phyloP scores from a whole-genome alignment of 768 basidiomycete genomes.

The Suillus subluteus region DNA sequence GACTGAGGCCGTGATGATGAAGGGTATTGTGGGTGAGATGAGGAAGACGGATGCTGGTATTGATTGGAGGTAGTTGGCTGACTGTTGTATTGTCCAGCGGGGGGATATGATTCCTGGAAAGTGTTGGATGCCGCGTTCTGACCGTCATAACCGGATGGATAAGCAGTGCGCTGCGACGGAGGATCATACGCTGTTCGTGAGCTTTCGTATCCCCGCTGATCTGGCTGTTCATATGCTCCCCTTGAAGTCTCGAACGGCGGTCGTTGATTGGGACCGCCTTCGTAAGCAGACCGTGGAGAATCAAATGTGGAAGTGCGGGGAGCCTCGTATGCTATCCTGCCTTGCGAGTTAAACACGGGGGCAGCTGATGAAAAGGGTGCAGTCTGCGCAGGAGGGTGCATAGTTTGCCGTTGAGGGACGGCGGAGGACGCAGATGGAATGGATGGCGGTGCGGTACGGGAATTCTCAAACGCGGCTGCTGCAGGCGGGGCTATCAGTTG shows the following conservation, averaged over 20 bases:
- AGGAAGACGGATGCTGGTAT: slow-evolving; percentile 23
- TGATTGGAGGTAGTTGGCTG: slow-evolving; percentile 26
- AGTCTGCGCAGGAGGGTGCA: slow-evolving; percentile 1
- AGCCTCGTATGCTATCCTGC: slow-evolving; percentile 4
- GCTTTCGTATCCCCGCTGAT: slow-evolving; percentile 35
- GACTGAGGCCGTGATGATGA: slow-evolving; percentile 32
- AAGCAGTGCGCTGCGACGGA: slow-evolving; percentile 25
- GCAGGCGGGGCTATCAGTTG: slow-evolving; percentile 24
- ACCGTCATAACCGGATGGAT: slow-evolving; percentile 29
- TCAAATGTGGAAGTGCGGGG: background rate
- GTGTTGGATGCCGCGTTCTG: slow-evolving; percentile 16
- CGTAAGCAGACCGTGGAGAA: slow-evolving; percentile 18
- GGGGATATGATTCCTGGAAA: slow-evolving; percentile 30
- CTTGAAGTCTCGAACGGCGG: slow-evolving; percentile 11
- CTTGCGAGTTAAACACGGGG: slow-evolving; percentile 6
- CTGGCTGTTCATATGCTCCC: slow-evolving; percentile 29
- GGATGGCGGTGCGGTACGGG: slow-evolving; percentile 9
- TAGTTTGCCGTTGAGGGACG: background rate
- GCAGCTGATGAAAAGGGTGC: background rate
- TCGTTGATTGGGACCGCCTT: slow-evolving; percentile 11
- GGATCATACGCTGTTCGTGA: slow-evolving; percentile 29
- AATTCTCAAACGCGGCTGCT: slow-evolving; percentile 16
- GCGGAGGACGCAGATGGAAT: background rate
- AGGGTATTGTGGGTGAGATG: slow-evolving; percentile 26
- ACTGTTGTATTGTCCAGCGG: slow-evolving; percentile 21